These are phyloP conservation scores for Debaryomyces sp. DNA, from an alignment of 1,139 yeast species.

Conservation along the genomic window DNA sequence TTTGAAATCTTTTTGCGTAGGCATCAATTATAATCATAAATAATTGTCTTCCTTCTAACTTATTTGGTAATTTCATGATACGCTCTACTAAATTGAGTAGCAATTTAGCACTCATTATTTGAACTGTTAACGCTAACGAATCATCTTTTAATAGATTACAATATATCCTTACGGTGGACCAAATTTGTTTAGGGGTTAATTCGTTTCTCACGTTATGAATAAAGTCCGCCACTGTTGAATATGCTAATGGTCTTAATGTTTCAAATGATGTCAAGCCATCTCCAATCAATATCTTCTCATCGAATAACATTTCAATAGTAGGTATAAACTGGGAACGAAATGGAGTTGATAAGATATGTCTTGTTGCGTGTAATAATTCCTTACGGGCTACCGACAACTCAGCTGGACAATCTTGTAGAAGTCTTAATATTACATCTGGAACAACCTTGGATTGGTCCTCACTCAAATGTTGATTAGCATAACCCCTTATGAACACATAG, in stretches of 20 bases:
- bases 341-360: conserved; percentile 91
- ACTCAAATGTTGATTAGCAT: conserved; percentile 65
- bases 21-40: conserved; percentile 84
- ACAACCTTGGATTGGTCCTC: conserved; percentile 67
- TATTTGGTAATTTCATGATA: conserved; percentile 79
- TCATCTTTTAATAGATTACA: conserved; percentile 82
- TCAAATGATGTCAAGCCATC: conserved; percentile 91
- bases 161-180: conserved; percentile 85
- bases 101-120: conserved; percentile 95
- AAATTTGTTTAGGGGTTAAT: conserved; percentile 78
- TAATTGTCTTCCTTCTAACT: conserved; percentile 82
- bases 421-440: conserved; percentile 83
- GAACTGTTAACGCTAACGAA: conserved; percentile 85
- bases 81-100: conserved; percentile 86
- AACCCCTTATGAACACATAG: conserved; percentile 85
- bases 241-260: conserved; percentile 86
- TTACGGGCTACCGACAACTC: conserved; percentile 91
- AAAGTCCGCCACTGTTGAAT: conserved; percentile 94
- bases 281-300: conserved; percentile 87
- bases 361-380: conserved; percentile 89
- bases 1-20: conserved; percentile 79
- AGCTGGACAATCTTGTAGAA: conserved; percentile 94
- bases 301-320: conserved; percentile 79
- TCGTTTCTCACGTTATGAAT: conserved; percentile 91
- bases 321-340: conserved; percentile 83